Evolutionary conservation across 306 rosid species (phyloP).

Genomic region (Senna siamea): DNA sequence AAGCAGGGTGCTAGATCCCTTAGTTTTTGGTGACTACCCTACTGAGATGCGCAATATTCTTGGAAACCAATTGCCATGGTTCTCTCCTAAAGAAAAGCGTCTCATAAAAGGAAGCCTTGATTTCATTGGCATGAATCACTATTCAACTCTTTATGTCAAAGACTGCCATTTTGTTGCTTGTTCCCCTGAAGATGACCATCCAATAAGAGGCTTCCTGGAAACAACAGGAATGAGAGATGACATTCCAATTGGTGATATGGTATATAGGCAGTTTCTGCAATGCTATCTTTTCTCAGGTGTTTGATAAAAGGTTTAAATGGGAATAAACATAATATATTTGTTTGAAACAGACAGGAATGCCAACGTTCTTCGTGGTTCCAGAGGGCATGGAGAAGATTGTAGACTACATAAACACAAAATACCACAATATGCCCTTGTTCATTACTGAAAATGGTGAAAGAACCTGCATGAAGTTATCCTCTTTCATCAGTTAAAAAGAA

Average conservation of each 20-base stretch:
- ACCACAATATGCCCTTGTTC: conserved; percentile 56
- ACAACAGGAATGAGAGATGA: conserved; percentile 49
- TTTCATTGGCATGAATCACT: conserved; percentile 68
- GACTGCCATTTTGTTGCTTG: conserved; percentile 59
- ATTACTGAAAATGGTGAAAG: conserved; percentile 75
- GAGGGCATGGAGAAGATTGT: conserved; percentile 57
- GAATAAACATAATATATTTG: neutral
- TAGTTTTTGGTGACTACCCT: conserved; percentile 66
- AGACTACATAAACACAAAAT: conserved; percentile 57
- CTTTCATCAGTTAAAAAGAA: neutral
- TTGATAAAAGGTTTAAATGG: neutral
- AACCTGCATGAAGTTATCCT: neutral
- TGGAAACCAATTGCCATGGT: conserved; percentile 53
- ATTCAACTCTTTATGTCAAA: conserved; percentile 54
- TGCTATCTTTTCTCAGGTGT: neutral
- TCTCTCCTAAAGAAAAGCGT: conserved; percentile 49
- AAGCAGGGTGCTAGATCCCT: conserved; percentile 57
- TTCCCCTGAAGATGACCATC: conserved; percentile 37
- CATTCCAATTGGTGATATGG: conserved; percentile 64
- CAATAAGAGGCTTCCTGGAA: conserved; percentile 53
- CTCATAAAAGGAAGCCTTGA: conserved; percentile 60
- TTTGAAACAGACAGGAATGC: conserved; percentile 56
- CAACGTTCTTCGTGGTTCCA: conserved; percentile 65
- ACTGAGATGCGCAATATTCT: conserved; percentile 56
- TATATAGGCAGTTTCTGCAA: conserved; percentile 38